Evolutionary conservation across 2,329 filamentous ascomycete species (phyloP).

Genomic region (Samsoniella hepiali): DNA sequence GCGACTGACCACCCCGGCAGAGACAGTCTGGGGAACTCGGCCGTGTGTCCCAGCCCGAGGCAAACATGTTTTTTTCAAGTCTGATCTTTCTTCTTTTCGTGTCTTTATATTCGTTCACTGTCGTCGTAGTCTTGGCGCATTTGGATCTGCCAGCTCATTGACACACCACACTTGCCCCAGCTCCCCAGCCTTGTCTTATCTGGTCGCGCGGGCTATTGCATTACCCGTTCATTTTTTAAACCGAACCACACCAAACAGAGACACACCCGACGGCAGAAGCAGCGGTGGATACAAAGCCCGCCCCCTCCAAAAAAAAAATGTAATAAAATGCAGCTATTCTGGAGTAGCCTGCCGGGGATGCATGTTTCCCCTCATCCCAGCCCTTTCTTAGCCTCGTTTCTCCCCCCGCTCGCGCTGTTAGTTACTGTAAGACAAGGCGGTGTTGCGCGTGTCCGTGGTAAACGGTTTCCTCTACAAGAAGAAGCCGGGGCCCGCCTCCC

Average conservation of each 20-base stretch:
- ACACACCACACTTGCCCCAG: neutral
- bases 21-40: too few species aligned
- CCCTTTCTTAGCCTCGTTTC: conserved; percentile 3
- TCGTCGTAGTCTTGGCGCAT: too few species aligned
- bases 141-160: neutral
- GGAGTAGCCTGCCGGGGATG: neutral
- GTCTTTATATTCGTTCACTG: too few species aligned
- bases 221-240: neutral
- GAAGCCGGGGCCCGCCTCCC: neutral
- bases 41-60: neutral
- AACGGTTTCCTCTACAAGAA: conserved; percentile 9
- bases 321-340: conserved; percentile 10
- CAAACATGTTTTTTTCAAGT: neutral
- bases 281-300: neutral
- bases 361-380: neutral
- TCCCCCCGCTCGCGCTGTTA: neutral
- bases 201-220: neutral
- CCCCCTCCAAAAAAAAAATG: neutral
- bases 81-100: neutral
- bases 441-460: neutral
- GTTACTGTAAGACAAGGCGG: neutral
- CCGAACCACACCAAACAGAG: neutral
- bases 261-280: neutral
- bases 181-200: neutral
- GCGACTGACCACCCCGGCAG: too few species aligned